phyloP scores from a whole-genome alignment of 345 rosid genomes.

The Microcos paniculata region DNA sequence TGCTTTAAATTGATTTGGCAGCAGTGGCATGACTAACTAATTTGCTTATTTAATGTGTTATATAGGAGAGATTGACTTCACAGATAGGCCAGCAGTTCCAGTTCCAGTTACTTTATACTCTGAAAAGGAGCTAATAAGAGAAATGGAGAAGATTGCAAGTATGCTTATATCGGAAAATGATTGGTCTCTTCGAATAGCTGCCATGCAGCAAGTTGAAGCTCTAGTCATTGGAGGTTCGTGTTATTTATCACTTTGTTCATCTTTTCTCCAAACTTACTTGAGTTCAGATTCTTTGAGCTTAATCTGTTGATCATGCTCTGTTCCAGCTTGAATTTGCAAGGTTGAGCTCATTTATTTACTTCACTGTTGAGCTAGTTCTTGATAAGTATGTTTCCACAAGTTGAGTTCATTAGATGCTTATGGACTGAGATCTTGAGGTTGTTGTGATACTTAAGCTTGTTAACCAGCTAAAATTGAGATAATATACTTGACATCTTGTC shows the following conservation, averaged over 20 bases:
- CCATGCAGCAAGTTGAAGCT: constrained; percentile 94
- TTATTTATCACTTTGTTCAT: neutral
- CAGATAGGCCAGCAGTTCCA: constrained; percentile 74
- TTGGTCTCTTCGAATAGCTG: constrained; percentile 91
- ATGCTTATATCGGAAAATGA: constrained; percentile 88
- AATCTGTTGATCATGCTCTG: neutral
- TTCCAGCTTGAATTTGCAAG: neutral
- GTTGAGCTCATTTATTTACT: neutral
- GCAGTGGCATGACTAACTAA: neutral
- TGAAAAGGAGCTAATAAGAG: constrained; percentile 86
- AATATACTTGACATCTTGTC: neutral
- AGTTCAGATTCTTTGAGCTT: neutral
- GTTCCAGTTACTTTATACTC: constrained; percentile 85
- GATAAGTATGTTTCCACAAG: neutral
- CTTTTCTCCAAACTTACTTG: neutral
- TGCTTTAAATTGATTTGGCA: constrained; percentile 16
- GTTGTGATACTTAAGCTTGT: neutral
- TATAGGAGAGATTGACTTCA: constrained; percentile 68
- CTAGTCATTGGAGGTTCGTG: constrained; percentile 82
- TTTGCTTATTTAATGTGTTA: constrained; percentile 6
- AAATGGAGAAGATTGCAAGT: constrained; percentile 78
- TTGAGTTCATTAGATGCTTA: neutral
- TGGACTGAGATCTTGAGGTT: neutral
- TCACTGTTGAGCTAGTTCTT: neutral
- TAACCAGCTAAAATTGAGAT: neutral